Evolutionary conservation across 345 rosid species (phyloP).

Genomic region (Cardamine occulta): DNA sequence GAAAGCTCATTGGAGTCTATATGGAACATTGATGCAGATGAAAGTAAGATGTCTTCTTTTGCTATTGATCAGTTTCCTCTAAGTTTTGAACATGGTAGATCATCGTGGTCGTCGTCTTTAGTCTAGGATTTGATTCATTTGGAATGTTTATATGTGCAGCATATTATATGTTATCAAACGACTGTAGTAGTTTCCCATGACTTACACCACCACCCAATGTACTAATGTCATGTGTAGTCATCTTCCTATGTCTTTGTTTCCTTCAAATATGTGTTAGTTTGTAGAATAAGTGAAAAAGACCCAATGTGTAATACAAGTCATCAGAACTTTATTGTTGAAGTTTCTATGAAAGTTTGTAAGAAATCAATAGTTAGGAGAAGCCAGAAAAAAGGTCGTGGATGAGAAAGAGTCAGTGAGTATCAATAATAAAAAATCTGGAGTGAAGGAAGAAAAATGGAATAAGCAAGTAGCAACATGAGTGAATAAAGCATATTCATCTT

Average conservation of each 20-base stretch:
- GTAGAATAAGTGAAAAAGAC: slow-evolving; percentile 31
- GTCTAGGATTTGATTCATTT: slow-evolving; percentile 63
- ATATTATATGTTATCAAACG: slow-evolving; percentile 25
- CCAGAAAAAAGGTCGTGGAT: not conserved
- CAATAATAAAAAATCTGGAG: slow-evolving; percentile 18
- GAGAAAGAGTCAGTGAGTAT: not conserved
- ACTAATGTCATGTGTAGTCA: slow-evolving; percentile 35
- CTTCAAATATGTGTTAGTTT: slow-evolving; percentile 29
- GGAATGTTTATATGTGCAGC: slow-evolving; percentile 51
- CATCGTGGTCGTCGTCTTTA: slow-evolving; percentile 42
- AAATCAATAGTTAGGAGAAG: not conserved
- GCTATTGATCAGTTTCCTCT: slow-evolving; percentile 46
- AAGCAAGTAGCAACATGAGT: slow-evolving; percentile 33
- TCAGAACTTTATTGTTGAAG: slow-evolving; percentile 21
- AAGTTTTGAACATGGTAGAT: slow-evolving; percentile 51
- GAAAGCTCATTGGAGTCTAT: slow-evolving; percentile 57
- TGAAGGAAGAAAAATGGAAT: slow-evolving; percentile 29
- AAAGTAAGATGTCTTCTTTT: slow-evolving; percentile 62
- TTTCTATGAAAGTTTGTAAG: not conserved
- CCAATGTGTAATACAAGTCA: slow-evolving; percentile 33
- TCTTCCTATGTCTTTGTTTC: slow-evolving; percentile 19
- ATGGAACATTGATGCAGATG: slow-evolving; percentile 79
- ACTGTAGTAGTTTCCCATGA: slow-evolving; percentile 23
- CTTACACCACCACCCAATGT: slow-evolving; percentile 24
- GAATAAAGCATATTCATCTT: slow-evolving; percentile 37